Evolutionary conservation across 805 yeast species (phyloP).

Genomic region (Cyberlindnera maritima): DNA sequence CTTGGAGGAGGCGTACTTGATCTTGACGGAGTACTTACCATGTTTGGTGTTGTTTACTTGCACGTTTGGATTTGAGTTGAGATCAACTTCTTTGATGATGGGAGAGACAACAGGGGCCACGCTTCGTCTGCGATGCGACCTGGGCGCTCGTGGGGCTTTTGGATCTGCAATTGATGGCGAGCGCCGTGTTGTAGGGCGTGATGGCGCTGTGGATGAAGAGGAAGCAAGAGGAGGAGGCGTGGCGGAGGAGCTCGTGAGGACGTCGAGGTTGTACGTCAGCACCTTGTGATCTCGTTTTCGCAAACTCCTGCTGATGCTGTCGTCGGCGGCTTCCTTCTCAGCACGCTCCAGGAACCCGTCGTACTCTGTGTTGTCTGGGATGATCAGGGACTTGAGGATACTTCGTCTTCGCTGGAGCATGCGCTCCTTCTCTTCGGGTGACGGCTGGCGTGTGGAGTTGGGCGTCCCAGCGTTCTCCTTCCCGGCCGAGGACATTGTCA

Average conservation of each 20-base stretch:
- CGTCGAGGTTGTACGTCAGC: slow-evolving; percentile 1
- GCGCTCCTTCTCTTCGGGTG: slow-evolving; percentile 17
- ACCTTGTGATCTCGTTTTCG: slow-evolving; percentile 9
- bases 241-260: background rate
- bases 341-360: slow-evolving; percentile 34
- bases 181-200: background rate
- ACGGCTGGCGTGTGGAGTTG: slow-evolving; percentile 4
- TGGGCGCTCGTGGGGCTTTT: background rate
- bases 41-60: background rate
- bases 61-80: slow-evolving; percentile 25
- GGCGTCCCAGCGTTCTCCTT: no score
- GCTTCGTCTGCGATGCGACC: slow-evolving; percentile 7
- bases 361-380: slow-evolving; percentile 39
- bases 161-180: background rate
- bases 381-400: slow-evolving; percentile 32
- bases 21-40: slow-evolving; percentile 11
- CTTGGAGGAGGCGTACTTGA: slow-evolving; percentile 25
- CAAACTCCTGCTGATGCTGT: slow-evolving; percentile 13
- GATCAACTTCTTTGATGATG: background rate
- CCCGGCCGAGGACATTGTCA: no score
- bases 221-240: background rate
- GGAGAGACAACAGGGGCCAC: background rate
- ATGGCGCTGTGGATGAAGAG: background rate
- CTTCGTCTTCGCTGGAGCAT: slow-evolving; percentile 17
- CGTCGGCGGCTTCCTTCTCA: slow-evolving; percentile 21